Evolutionary conservation across 148 eudicot genomes (phyloP), one percentile per base, ranked within the genome.

Genomic region (Diospyros kaki): DNA sequence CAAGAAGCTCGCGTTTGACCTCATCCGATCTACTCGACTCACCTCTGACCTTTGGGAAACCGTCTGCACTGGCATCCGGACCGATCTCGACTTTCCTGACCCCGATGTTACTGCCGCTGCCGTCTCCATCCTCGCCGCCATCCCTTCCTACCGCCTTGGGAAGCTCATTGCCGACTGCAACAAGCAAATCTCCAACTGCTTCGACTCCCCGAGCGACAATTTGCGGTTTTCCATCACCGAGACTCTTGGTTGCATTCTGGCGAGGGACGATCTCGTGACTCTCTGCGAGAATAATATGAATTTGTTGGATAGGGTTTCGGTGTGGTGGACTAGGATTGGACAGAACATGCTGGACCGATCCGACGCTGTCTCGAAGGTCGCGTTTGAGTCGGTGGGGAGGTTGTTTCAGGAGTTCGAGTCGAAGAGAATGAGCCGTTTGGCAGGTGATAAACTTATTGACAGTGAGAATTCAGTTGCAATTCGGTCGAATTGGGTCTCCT

Each of bases 381-480:
- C 97, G 9, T 94, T 94, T 53, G 98, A 94, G 39, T 87, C 93
- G 0, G 89, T 94, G 10, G 98, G 97, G 60, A 86, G 89, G 72
- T 73, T 94, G 81, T 94, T 94, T 66, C 96, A 88, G 87, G 98
- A 95, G 77, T 95, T 92, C 10, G 96, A 95, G 66, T 84, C 94
- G 12, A 95, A 95, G 79, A 79, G 83, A 69, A 95, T 95, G 98
- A 92, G 98, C 59, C 80, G 98, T 28, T 79, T 95, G 67, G 98
- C 98, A 0, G 97, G 98, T 2, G 97, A 95, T 78, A 95, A 95
- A 90, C 88, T 95, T 39, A 91, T 95, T 1, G 99, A 95, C 72
- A 95, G 89, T 64, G 97, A 95, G 77, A 95, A 95, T 76, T 95
- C 99, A 0, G 97, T 95, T 7, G 99, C 99, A 0, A 92, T 95